Base-by-base conservation (phyloP, 768 basidiomycete species). In the Pleurotus djamor region DNA sequence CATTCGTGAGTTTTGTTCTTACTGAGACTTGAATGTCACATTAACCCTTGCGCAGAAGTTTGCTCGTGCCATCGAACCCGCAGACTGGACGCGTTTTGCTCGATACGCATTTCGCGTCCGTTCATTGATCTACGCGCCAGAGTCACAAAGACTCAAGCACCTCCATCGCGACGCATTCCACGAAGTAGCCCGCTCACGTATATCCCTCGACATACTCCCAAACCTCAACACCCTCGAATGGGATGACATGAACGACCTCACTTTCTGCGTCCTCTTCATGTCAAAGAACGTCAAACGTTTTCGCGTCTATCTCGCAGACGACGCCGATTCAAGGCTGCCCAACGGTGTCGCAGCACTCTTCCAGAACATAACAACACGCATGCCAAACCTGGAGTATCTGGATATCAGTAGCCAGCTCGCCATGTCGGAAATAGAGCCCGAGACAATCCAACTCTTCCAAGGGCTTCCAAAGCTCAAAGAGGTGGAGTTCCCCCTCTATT, bases 21-120 rank as follows among this genome's bases (percentile, higher is more conserved):
- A 14, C 2, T 14, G 28, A 59, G 7, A 28, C 44, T 33, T 21
- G 9, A 16, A 28, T n/a, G n/a, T n/a, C n/a, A n/a, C n/a, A n/a
- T n/a, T 33, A 35, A 28, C 63, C 36, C 44, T 51, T 62, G 14
- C 35, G 4, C 59, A 84, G 83, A 66, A 57, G 48, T 85, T 85
- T 62, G 65, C 67, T 10, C 70, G 70, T 4, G 66, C 70, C 5
- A 82, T 76, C 33, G 72, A 79, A 32, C 69, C 80, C 10, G 72
- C 64, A 12, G 83, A 85, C 71, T 88, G 87, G 87, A 67, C 66
- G 17, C 72, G 79, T 35, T 84, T 87, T 64, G 74, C 80, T 58
- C 77, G 74, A 47, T 89, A 87, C 61, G 77, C 76, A n/a, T 64
- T 69, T 14, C 80, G 82, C 48, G 78, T 86, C 16, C 76, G 83